Evolutionary conservation across 768 basidiomycete species (phyloP), one percentile per base, ranked within the genome.

Genomic region (Ramaria sp.): DNA sequence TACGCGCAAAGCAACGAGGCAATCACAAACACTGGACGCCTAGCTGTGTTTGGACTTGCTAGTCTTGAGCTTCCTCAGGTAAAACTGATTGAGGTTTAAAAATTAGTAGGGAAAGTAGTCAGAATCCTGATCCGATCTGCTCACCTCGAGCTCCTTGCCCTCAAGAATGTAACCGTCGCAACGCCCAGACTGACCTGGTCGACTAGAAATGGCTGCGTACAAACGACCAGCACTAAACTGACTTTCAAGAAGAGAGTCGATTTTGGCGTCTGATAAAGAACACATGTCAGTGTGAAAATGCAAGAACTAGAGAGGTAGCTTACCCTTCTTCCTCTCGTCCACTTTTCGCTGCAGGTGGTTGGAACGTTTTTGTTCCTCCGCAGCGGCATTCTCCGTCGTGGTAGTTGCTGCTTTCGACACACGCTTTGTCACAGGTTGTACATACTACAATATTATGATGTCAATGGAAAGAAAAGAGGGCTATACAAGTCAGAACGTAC

Each of bases 91-190:
- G n/a, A 60, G 34, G 58, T 44, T 42, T 45, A 45, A 48, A 56
- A 52, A 39, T 28, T 15, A 3, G 38, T 5, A 45, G 59, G 2
- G 9, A 28, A 34, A 20, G 28, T 10, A 9, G 41, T n/a, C n/a
- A n/a, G n/a, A n/a, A n/a, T n/a, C n/a, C n/a, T n/a, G 24, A 22
- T 18, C 7, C 20, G n/a, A 18, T 12, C n/a, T n/a, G 66, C 78
- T 49, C 60, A 95, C 92, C 80, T 98, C 94, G 54, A 98, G 83
- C 70, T 99, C 96, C 74, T 90, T 93, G 66, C 96, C 96, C 77
- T 99, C 96, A 52, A 99, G 82, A 59, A 99, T 76, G 73, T 98
- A 97, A 50, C 96, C 96, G 69, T 99, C 96, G 55, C 87, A 83
- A 61, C 96, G 92, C 27, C 96, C 96, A 54, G 83, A 88, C 71